Conservation (phyloP, 2,329 filamentous ascomycete genomes). For the Albifimbria verrucaria region DNA sequence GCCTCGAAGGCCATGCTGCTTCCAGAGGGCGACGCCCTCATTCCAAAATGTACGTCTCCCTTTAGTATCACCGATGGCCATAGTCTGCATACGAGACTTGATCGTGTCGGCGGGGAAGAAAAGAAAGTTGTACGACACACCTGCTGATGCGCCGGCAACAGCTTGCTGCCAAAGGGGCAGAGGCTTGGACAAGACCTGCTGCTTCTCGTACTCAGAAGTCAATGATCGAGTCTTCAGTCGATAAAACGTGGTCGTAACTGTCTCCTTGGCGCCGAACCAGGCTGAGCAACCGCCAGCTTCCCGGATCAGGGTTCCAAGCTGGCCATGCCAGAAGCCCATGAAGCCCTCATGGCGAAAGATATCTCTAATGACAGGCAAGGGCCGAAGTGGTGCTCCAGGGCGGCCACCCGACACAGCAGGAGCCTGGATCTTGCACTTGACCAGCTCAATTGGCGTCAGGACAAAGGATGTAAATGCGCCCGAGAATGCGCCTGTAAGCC, state of each 20-base stretch:
- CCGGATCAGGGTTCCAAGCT: slow-evolving; percentile 87
- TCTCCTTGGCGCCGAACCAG: slow-evolving; percentile 93
- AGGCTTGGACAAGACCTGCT: slow-evolving; percentile 42
- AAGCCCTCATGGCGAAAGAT: slow-evolving; percentile 82
- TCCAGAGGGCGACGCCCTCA: slow-evolving; percentile 74
- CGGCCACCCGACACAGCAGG: slow-evolving; percentile 44
- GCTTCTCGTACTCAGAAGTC: slow-evolving; percentile 35
- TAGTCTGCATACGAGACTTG: slow-evolving; percentile 95
- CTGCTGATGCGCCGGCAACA: slow-evolving; percentile 79
- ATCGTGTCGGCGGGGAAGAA: slow-evolving; percentile 98
- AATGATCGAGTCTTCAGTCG: slow-evolving; percentile 45
- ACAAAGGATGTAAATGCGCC: slow-evolving; percentile 88
- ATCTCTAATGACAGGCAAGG: slow-evolving; percentile 69
- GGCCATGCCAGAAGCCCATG: slow-evolving; percentile 89
- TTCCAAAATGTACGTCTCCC: slow-evolving; percentile 65
- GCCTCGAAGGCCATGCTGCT: slow-evolving; percentile 74
- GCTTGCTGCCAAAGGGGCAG: slow-evolving; percentile 86
- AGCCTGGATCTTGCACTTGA: slow-evolving; percentile 98
- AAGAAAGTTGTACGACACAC: slow-evolving; percentile 92
- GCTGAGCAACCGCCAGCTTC: slow-evolving; percentile 91
- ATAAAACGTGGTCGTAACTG: slow-evolving; percentile 68
- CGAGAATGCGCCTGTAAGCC: slow-evolving; percentile 78
- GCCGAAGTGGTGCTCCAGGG: slow-evolving; percentile 50
- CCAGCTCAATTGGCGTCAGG: slow-evolving; percentile 90
- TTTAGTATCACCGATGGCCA: slow-evolving; percentile 58